Conservation (phyloP, 169 alveolate genomes). For the Plasmodium chabaudi region DNA sequence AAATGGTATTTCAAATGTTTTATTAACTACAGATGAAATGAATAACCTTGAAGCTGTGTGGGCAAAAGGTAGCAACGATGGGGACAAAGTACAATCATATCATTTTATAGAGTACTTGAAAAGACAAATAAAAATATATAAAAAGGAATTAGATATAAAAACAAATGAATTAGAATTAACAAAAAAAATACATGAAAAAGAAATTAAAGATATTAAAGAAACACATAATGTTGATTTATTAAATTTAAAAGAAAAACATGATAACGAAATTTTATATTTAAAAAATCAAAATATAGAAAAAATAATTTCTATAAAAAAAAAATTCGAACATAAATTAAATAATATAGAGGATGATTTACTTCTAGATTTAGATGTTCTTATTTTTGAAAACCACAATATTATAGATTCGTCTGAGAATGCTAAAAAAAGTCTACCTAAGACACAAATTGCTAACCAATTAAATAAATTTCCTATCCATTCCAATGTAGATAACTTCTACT, state of each 20-base stretch:
- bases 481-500: too few relatives aligned
- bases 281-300: slow-evolving; percentile 50
- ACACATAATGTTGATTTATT: neutral
- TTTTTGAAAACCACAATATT: slow-evolving; percentile 8
- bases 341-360: slow-evolving; percentile 49
- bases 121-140: slow-evolving; percentile 32
- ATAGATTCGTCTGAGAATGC: neutral
- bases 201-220: slow-evolving; percentile 14
- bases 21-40: neutral
- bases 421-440: neutral
- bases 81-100: slow-evolving; percentile 17
- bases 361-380: slow-evolving; percentile 24
- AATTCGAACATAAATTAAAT: slow-evolving; percentile 30
- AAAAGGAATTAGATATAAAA: slow-evolving; percentile 25
- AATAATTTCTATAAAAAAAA: slow-evolving; percentile 19
- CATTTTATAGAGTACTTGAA: slow-evolving; percentile 26
- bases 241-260: slow-evolving; percentile 19
- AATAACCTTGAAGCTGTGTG: slow-evolving; percentile 24
- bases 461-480: too few relatives aligned
- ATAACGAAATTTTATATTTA: slow-evolving; percentile 20
- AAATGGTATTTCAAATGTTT: slow-evolving; percentile 7
- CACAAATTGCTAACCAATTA: neutral
- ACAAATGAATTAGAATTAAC: slow-evolving; percentile 15
- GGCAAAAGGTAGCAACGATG: neutral
- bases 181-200: slow-evolving; percentile 16